Evolutionary conservation across 352 stramenopile genomes (phyloP), one percentile per base, ranked within the genome.

Genomic region (Thraustochytrium sp.): DNA sequence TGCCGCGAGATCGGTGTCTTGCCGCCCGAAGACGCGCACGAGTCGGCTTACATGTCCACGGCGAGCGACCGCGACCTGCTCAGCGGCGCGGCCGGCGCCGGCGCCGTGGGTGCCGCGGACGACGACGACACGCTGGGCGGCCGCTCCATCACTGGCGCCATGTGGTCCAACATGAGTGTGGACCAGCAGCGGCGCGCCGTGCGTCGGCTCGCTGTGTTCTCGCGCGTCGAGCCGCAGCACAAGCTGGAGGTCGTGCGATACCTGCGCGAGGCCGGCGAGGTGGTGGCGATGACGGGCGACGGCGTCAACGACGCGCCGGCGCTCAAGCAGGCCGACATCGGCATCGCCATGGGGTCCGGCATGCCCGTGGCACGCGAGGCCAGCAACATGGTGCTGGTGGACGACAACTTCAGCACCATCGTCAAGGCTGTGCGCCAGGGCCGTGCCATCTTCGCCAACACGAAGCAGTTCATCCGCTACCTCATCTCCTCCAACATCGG

Each of bases 381-480:
- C 18, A 93, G 95, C 37, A 93, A 98, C 78, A 96, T 98, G 92
- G 96, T 98, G 85, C 85, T 98, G 26, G 84, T 97, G 40, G 91
- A 99, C 90, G 95, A 99, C 88, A 98, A 98, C 89, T 98, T 99
- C 88, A 93, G 93, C 4, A 97, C 94, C 11, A 98, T 98, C 84
- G 93, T 98, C 62, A 89, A 86, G 42, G 96, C 94, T 78, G 93
- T 99, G 5, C 90, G 96, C 76, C 92, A 98, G 89, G 96, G 96
- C 9, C 92, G 95, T 37, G 89, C 96, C 53, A 96, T 98, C 76
- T 98, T 98, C 85, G 91, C 94, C 86, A 98, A 98, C 87, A 86
- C 98, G 42, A 97, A 98, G 86, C 97, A 97, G 82, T 95, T 89
- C 34, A 95, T 98, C 82, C 90, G 88, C 38, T 98, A 97, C 86